These are phyloP conservation scores for Phytomonas sp. DNA, from an alignment of 208 protist genomes.

Conservation along the genomic window DNA sequence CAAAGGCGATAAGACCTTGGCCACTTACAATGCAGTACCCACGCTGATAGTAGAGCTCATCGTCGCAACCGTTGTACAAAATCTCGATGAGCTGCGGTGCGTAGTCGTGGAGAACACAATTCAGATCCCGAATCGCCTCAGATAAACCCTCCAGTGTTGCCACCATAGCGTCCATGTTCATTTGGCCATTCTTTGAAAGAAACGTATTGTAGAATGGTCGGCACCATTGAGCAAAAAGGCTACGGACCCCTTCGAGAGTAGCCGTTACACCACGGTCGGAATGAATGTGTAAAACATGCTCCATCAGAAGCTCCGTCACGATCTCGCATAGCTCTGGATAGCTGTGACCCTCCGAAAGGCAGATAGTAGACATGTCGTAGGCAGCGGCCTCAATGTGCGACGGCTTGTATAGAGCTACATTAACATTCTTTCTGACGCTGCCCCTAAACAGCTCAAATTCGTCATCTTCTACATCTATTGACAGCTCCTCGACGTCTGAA, in stretches of 20 bases:
- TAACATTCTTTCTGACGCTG: conserved; percentile 29
- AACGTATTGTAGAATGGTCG: conserved; percentile 55
- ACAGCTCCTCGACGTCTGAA: conserved; percentile 22
- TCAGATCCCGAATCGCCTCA: conserved; percentile 30
- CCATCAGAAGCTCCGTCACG: conserved; percentile 66
- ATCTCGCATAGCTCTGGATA: conserved; percentile 60
- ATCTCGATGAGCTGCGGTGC: conserved; percentile 49
- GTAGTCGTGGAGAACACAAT: conserved; percentile 38
- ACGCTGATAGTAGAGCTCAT: conserved; percentile 55
- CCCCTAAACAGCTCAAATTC: conserved; percentile 27
- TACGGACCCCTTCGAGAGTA: conserved; percentile 16
- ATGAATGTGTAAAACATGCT: conserved; percentile 31
- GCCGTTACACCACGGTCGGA: conserved; percentile 8
- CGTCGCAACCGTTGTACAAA: conserved; percentile 66
- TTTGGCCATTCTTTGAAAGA: conserved; percentile 27
- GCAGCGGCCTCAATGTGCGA: conserved; percentile 33
- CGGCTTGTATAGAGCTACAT: conserved; percentile 33
- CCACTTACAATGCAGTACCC: conserved; percentile 78
- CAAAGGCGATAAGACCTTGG: conserved; percentile 60
- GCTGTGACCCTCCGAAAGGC: conserved; percentile 33
- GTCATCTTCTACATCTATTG: conserved; percentile 33
- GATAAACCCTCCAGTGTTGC: conserved; percentile 56
- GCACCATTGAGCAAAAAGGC: conserved; percentile 65
- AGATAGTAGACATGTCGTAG: conserved; percentile 56
- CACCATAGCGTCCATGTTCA: conserved; percentile 61